Conservation (phyloP, 371 early-diverging fungal genomes). For the Mortierella sp. region DNA sequence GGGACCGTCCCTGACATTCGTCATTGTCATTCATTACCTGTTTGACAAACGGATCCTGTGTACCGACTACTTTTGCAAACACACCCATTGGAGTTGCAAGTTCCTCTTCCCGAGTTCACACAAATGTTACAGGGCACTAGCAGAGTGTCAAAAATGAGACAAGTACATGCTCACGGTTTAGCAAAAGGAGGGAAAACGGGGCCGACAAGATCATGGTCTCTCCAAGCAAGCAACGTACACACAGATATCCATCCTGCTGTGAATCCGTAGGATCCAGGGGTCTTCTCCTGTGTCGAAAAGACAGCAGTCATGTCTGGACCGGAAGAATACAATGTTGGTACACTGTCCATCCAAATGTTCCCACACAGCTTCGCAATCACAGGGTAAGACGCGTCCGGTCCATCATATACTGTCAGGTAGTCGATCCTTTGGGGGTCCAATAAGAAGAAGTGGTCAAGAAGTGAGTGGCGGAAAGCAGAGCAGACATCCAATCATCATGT, state of each 20-base stretch:
- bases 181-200: too few species aligned
- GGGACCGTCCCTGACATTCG: too few species aligned
- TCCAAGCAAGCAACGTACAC: too few species aligned
- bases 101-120: conserved; percentile 20
- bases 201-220: too few species aligned
- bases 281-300: conserved; percentile 18
- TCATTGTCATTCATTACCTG: conserved; percentile 29
- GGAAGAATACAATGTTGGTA: conserved; percentile 18
- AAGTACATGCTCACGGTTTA: background rate
- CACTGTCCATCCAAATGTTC: conserved; percentile 19
- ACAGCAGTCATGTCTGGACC: conserved; percentile 38
- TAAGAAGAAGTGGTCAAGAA: background rate
- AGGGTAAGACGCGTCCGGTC: conserved; percentile 28
- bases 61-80: conserved; percentile 16
- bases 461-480: background rate
- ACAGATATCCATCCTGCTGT: conserved; percentile 28
- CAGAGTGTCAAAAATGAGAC: background rate
- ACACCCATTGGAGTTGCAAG: conserved; percentile 21
- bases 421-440: conserved; percentile 20
- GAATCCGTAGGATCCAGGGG: conserved; percentile 26
- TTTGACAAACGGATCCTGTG: conserved; percentile 41
- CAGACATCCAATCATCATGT: too few species aligned
- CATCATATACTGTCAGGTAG: conserved; percentile 45
- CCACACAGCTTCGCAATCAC: conserved; percentile 39
- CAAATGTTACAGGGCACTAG: conserved; percentile 37